These are phyloP conservation scores for Leccinum obscurum DNA, from an alignment of 768 basidiomycete species.

Conservation along the genomic window DNA sequence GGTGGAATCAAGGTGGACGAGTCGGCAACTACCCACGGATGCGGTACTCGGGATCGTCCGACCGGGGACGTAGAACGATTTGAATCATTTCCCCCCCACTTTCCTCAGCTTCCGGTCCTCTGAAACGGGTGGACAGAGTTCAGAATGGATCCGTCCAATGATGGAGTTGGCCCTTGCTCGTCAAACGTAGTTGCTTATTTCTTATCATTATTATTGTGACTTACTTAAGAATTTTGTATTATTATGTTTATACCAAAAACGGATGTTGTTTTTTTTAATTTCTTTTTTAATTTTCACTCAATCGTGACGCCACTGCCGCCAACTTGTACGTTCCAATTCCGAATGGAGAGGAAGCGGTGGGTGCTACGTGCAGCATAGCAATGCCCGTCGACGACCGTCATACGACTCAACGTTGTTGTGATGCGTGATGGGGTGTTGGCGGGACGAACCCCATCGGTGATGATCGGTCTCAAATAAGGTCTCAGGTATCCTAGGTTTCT, in stretches of 20 bases:
- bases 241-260: no score
- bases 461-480: background rate
- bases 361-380: background rate
- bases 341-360: background rate
- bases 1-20: background rate
- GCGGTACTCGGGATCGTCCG: background rate
- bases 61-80: background rate
- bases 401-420: background rate
- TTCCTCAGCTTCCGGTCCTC: background rate
- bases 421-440: background rate
- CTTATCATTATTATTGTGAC: background rate
- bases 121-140: background rate
- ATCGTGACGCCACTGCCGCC: background rate
- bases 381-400: background rate
- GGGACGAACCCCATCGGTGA: background rate
- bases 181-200: background rate
- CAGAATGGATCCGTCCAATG: background rate
- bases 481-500: background rate
- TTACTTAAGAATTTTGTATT: background rate
- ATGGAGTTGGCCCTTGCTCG: background rate
- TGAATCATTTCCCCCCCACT: background rate
- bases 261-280: background rate
- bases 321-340: background rate
- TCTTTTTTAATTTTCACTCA: background rate
- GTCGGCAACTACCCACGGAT: background rate